Percentiles rank a stretch among this genome's conserved stretches.
Conservation (phyloP, 2,329 filamentous ascomycete genomes). For the Ceratocystis smalleyi region DNA sequence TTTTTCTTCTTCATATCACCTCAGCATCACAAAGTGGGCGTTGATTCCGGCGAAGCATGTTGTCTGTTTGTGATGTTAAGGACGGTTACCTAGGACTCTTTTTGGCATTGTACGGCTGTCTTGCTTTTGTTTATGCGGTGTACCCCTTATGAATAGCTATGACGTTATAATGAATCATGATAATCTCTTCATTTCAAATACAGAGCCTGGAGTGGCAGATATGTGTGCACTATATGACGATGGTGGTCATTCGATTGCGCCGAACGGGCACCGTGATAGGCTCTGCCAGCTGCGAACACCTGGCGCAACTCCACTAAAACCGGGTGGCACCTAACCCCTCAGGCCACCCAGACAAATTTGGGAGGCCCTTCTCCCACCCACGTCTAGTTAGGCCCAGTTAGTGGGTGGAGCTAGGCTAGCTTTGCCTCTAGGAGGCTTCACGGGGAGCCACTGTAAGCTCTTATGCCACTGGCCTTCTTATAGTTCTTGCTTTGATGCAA, state of each 20-base stretch:
- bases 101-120: background rate
- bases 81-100: background rate
- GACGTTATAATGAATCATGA: background rate
- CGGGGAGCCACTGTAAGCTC: background rate
- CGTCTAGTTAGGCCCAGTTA: background rate
- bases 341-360: constrained; percentile 2
- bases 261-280: background rate
- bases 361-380: background rate
- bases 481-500: no score
- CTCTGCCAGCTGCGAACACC: background rate
- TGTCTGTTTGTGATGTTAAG: background rate
- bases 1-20: background rate
- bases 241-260: background rate
- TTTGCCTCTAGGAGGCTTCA: background rate
- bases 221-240: background rate
- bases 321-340: background rate
- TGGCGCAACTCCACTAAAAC: background rate
- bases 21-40: background rate
- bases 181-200: background rate
- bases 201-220: background rate
- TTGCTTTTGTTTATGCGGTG: background rate
- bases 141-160: background rate
- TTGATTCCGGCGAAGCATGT: background rate
- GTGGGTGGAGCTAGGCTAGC: background rate
- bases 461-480: background rate